Conservation (phyloP, 2,329 filamentous ascomycete genomes). For the Furcasterigmium sp. region DNA sequence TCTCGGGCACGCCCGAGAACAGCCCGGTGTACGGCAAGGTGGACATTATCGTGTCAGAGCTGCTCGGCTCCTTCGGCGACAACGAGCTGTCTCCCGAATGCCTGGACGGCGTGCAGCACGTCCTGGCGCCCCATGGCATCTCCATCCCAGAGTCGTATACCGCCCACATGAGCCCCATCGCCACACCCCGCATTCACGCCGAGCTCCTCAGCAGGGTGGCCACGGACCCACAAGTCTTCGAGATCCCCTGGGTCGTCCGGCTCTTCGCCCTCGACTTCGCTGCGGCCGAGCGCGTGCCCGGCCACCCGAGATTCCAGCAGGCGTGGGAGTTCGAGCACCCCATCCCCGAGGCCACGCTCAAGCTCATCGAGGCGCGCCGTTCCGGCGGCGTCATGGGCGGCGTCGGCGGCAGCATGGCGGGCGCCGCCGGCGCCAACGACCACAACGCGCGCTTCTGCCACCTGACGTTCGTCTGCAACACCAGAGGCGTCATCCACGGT, state of each 20-base stretch:
- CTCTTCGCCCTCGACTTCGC: slow-evolving; percentile 86
- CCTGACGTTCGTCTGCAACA: slow-evolving; percentile 70
- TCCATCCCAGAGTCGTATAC: slow-evolving; percentile 93
- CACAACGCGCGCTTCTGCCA: slow-evolving; percentile 83
- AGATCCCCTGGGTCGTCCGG: slow-evolving; percentile 93
- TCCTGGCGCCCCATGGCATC: slow-evolving; percentile 77
- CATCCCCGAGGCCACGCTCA: slow-evolving; percentile 53
- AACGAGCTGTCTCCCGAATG: slow-evolving; percentile 97
- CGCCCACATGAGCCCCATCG: slow-evolving; percentile 86
- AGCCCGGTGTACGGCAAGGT: slow-evolving; percentile 58
- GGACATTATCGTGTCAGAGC: slow-evolving; percentile 90
- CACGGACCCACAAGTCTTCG: slow-evolving; percentile 67
- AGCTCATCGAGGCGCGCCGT: slow-evolving; percentile 48
- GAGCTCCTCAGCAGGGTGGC: slow-evolving; percentile 64
- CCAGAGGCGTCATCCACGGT: slow-evolving; percentile 82
- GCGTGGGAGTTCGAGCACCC: slow-evolving; percentile 81
- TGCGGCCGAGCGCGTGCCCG: slow-evolving; percentile 53
- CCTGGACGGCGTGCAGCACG: slow-evolving; percentile 88
- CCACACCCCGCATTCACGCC: slow-evolving; percentile 77
- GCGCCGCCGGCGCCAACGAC: slow-evolving; percentile 78
- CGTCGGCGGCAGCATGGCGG: slow-evolving; percentile 67
- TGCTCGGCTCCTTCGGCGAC: slow-evolving; percentile 92
- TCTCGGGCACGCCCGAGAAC: slow-evolving; percentile 34
- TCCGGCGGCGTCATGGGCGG: slow-evolving; percentile 61
- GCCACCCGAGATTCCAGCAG: slow-evolving; percentile 60